Base-by-base conservation (phyloP, 345 rosid genomes). In the Corymbia maculata region DNA sequence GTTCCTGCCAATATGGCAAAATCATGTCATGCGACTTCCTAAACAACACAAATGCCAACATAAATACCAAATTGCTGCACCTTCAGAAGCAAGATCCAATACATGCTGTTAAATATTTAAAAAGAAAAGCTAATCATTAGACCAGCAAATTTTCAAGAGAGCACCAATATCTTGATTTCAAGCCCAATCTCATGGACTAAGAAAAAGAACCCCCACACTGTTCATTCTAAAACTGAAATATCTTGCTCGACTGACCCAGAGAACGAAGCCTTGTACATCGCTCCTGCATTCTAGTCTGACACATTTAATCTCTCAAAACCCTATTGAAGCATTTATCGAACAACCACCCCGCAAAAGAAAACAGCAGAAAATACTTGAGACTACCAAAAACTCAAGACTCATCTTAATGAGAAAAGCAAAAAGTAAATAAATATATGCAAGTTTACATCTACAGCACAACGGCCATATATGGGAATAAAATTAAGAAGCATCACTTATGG, bases 401-500 rank as follows among this genome's bases (percentile, higher is more conserved):
- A 10, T 75, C 49, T 75, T 55, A 87, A 24, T 79, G 52, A 51
- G 61, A 89, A 84, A 47, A 85, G 30, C 84, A 87, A 86, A 24
- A 68, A 79, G 14, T 44, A 89, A 59, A 85, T 57, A 87, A 55
- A 89, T 85, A 45, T 13, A 32, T 44, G 88, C 88, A 88, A 84
- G 49, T 5, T 13, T 26, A 49, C 49, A 49, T 75, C 49, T 75
- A 75, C 44, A 42, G 49, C 42, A 75, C 49, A 42, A 75, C 49
- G 2, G 28, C 51, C 85, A 89, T 87, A 88, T 75, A 84, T 80
- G 87, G 92, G 92, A 86, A 88, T 87, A 88, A 61, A 79, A 51
- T 51, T 45, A 51, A 84, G 89, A 89, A 91, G 98, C 94, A 97
- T 95, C 98, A 92, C 96, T 95, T 95, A 88, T 87, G 92, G 93